These are phyloP conservation scores for Suillus brevipes DNA, from an alignment of 768 basidiomycete species.

Conservation along the genomic window DNA sequence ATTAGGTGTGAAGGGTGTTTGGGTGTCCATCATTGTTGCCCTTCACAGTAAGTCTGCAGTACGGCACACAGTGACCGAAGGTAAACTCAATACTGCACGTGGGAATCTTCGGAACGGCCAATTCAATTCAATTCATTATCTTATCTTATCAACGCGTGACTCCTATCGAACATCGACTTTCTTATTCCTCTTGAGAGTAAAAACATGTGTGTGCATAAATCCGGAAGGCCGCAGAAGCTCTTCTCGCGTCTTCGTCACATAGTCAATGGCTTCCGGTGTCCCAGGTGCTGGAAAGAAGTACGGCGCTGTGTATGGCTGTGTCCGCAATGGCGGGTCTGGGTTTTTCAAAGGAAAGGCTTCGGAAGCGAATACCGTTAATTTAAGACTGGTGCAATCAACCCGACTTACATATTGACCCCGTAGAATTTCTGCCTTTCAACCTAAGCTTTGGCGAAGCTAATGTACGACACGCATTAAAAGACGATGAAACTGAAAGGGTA, in stretches of 20 bases:
- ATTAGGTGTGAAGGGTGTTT: slow-evolving; percentile 16
- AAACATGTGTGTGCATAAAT: neutral
- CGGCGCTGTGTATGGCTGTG: slow-evolving; percentile 64
- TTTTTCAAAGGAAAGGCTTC: slow-evolving; percentile 4
- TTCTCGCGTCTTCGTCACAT: slow-evolving; percentile 26
- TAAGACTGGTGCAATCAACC: neutral
- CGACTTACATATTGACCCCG: neutral
- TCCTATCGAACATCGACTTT: neutral
- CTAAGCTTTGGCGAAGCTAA: neutral
- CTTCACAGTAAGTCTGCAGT: slow-evolving; percentile 11
- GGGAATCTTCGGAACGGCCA: slow-evolving; percentile 6
- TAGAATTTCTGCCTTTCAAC: neutral
- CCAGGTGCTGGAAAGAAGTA: slow-evolving; percentile 58
- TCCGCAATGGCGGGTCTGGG: slow-evolving; percentile 34
- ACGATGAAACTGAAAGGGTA: no score
- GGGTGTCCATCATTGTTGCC: slow-evolving; percentile 17
- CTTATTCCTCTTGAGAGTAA: neutral
- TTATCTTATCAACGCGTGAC: slow-evolving; percentile 6
- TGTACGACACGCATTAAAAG: neutral
- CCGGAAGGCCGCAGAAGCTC: slow-evolving; percentile 15
- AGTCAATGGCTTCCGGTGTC: slow-evolving; percentile 36
- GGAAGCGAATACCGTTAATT: neutral
- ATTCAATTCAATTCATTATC: neutral
- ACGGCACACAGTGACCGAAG: slow-evolving; percentile 14
- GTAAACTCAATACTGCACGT: slow-evolving; percentile 9